These are phyloP conservation scores for Rhododendron kiyosumense DNA, from an alignment of 148 eudicot species.

Conservation along the genomic window DNA sequence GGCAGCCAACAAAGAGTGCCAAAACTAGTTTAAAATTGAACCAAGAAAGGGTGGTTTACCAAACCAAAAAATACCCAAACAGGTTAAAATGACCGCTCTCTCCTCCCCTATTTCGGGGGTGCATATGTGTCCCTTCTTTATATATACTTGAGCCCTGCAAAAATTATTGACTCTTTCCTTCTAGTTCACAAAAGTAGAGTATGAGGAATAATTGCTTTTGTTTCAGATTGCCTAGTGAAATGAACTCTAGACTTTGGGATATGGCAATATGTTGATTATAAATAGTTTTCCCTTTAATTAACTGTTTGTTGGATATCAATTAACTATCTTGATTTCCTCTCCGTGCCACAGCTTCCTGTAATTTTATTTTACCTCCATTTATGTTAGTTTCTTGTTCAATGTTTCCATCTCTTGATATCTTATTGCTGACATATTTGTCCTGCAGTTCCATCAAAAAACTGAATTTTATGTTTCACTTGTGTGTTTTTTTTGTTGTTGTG, in stretches of 20 bases:
- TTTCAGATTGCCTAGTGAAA: conserved; percentile 11
- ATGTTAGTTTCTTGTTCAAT: background rate
- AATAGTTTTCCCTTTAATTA: background rate
- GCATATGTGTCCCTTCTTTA: too few relatives aligned
- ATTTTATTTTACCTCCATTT: background rate
- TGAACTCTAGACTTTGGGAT: conserved; percentile 40
- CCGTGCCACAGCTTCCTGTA: background rate
- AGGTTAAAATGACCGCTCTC: too few relatives aligned
- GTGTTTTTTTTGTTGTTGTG: too few relatives aligned
- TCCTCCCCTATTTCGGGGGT: too few relatives aligned
- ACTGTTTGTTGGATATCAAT: background rate
- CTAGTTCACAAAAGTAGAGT: background rate
- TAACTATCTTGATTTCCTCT: background rate
- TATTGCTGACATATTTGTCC: background rate
- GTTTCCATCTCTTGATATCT: background rate
- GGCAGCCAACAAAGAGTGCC: too few relatives aligned
- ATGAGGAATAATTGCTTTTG: conserved; percentile 6
- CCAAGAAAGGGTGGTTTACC: too few relatives aligned
- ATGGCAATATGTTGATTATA: too few relatives aligned
- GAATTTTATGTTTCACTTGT: background rate
- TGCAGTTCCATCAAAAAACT: background rate
- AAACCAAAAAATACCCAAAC: too few relatives aligned
- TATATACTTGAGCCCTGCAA: too few relatives aligned
- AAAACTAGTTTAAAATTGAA: too few relatives aligned
- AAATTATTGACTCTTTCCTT: too few relatives aligned